Conservation (phyloP, 495 filamentous ascomycete genomes). For the Penicillium verhagenii region DNA sequence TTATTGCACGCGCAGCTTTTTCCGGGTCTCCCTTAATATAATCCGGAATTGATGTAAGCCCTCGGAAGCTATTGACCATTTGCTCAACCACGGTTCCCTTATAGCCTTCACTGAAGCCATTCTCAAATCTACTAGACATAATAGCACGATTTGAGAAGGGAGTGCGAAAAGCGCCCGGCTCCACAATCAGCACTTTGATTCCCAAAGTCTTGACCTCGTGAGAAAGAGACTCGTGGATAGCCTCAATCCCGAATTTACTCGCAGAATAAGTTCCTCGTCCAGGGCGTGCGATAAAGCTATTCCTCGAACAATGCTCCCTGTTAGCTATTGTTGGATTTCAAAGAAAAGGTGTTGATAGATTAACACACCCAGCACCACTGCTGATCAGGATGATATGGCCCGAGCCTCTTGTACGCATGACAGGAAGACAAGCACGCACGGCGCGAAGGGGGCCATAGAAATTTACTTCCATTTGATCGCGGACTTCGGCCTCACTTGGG, state of each 20-base stretch:
- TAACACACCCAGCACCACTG: conserved; percentile 45
- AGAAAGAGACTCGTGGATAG: conserved; percentile 35
- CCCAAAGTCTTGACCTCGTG: conserved; percentile 36
- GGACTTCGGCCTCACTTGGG: conserved; percentile 42
- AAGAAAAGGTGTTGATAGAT: conserved; percentile 28
- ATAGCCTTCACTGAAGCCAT: conserved; percentile 37
- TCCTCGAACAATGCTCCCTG: not conserved
- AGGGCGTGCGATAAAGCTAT: conserved; percentile 25
- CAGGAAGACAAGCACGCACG: conserved; percentile 42
- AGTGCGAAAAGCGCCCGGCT: conserved; percentile 52
- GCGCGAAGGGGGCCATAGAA: conserved; percentile 50
- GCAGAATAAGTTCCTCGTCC: conserved; percentile 28
- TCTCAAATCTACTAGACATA: conserved; percentile 3
- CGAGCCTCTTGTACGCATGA: conserved; percentile 41
- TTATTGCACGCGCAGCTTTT: conserved; percentile 18
- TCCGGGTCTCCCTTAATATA: conserved; percentile 18
- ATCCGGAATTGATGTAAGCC: conserved; percentile 2
- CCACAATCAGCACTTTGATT: conserved; percentile 48
- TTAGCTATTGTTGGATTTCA: not conserved
- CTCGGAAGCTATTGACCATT: conserved; percentile 21
- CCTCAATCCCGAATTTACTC: conserved; percentile 36
- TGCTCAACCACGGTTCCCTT: conserved; percentile 36
- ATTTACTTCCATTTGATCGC: conserved; percentile 45
- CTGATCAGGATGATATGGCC: conserved; percentile 50
- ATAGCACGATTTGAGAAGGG: conserved; percentile 30